These are phyloP conservation scores for Pseudocercospora ulei DNA, from an alignment of 2,329 filamentous ascomycete species.

Conservation along the genomic window DNA sequence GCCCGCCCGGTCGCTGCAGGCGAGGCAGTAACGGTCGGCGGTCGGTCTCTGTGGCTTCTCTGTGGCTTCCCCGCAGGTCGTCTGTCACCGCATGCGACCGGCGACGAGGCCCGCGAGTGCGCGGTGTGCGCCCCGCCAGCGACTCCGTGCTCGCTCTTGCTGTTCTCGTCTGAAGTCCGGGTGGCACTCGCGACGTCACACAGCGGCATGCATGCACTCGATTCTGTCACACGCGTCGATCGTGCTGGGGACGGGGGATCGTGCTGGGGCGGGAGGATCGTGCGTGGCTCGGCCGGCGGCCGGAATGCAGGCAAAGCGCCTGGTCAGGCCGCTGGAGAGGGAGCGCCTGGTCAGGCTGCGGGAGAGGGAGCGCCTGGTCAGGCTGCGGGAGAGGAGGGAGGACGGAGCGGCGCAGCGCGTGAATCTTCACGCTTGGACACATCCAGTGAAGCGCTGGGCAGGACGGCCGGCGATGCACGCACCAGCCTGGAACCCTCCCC, in stretches of 20 bases:
- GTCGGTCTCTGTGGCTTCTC: background rate
- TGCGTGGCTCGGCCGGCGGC: no score
- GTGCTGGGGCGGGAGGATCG: background rate
- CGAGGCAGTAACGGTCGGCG: background rate
- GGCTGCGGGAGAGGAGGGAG: no score
- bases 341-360: no score
- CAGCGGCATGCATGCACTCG: background rate
- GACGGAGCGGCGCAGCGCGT: no score
- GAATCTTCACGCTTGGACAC: constrained; percentile 5
- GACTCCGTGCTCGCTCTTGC: background rate
- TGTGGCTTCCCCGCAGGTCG: constrained; percentile 2
- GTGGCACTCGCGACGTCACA: background rate
- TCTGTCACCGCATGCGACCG: background rate
- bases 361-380: no score
- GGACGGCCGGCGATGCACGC: no score
- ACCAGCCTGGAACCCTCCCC: no score
- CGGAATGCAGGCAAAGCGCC: no score
- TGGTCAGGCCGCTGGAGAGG: no score
- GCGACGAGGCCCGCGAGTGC: constrained; percentile 2
- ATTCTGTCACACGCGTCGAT: no score
- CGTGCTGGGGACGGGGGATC: no score
- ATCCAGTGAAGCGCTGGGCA: constrained; percentile 2
- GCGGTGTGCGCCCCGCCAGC: background rate
- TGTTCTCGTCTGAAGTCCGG: background rate
- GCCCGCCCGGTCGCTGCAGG: background rate